phyloP scores from a whole-genome alignment of 441 rosid species.

The Aquilaria agallochum region DNA sequence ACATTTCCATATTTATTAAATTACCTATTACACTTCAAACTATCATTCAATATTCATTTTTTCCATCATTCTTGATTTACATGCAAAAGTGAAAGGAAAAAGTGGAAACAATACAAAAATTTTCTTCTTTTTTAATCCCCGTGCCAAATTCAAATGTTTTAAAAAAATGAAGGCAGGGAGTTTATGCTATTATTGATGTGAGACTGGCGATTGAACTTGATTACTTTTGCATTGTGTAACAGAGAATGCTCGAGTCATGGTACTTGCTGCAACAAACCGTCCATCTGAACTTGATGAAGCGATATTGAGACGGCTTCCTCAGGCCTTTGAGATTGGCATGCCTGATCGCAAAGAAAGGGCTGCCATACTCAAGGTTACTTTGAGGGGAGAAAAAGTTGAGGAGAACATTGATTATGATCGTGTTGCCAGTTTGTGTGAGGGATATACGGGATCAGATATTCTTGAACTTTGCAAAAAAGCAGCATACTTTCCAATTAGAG shows the following conservation, averaged over 20 bases:
- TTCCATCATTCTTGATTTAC: no score
- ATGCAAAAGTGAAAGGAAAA: no score
- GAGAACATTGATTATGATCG: slow-evolving; percentile 56
- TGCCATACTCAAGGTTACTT: slow-evolving; percentile 71
- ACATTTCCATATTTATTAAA: slow-evolving; percentile 1
- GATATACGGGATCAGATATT: slow-evolving; percentile 88
- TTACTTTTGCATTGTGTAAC: slow-evolving; percentile 7
- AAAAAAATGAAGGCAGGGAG: no score
- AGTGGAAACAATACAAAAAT: no score
- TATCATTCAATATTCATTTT: no score
- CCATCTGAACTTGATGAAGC: slow-evolving; percentile 99
- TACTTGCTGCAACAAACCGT: slow-evolving; percentile 97
- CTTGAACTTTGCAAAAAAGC: slow-evolving; percentile 96
- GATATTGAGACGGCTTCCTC: slow-evolving; percentile 89
- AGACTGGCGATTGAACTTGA: neutral
- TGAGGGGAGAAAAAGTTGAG: slow-evolving; percentile 76
- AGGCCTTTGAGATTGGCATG: slow-evolving; percentile 92
- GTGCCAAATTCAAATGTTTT: no score
- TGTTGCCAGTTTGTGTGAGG: slow-evolving; percentile 70
- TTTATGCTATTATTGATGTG: neutral
- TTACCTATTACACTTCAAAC: no score
- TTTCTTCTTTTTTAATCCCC: no score
- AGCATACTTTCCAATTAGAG: slow-evolving; percentile 87
- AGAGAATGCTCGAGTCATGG: slow-evolving; percentile 96
- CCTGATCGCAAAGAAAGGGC: slow-evolving; percentile 74